Evolutionary conservation across 768 basidiomycete species (phyloP), one percentile per base, ranked within the genome.

Genomic region (Pholiota microspora): DNA sequence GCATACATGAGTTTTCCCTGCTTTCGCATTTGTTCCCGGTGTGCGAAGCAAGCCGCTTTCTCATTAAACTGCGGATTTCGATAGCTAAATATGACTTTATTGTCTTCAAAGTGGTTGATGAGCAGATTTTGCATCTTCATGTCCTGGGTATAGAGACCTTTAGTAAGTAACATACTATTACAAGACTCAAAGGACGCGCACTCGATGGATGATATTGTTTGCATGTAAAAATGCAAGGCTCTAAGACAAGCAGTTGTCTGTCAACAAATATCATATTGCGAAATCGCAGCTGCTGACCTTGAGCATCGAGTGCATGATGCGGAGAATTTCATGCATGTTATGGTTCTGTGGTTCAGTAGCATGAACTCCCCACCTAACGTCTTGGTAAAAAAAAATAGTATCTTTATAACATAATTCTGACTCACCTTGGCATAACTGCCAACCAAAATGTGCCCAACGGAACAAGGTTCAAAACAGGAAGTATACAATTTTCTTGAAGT

Each of bases 401-500:
- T 18, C 16, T 18, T 16, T 38, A 8, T 18, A 7, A 38, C 13
- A 2, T 13, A 13, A 16, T 18, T 18, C 2, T 16, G 7, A 2
- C 36, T 2, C 7, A 38, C 36, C 36, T n/a, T 21, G 36, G 36
- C 36, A 38, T 38, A 16, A 38, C 36, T 7, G 16, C 36, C n/a
- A 38, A 38, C 1, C 56, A 66, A 28, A 58, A 58, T 4, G 51
- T 62, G 9, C 58, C 55, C 10, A 55, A 47, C 0, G 59, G 45
- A 2, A 73, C 47, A 4, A 70, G 35, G 15, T 69, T 68, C 0
- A 72, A 34, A 2, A 69, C 51, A 1, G 70, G 68, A 4, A 72
- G 29, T 10, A 63, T 34, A 36, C 56, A 57, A n/a, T 57, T 51
- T 28, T 49, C 46, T 24, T 23, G 40, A 25, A 45, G 34, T 13